Evolutionary conservation across 1,284 basidiomycete genomes (phyloP).

Genomic region (Leccinum angustisporum): DNA sequence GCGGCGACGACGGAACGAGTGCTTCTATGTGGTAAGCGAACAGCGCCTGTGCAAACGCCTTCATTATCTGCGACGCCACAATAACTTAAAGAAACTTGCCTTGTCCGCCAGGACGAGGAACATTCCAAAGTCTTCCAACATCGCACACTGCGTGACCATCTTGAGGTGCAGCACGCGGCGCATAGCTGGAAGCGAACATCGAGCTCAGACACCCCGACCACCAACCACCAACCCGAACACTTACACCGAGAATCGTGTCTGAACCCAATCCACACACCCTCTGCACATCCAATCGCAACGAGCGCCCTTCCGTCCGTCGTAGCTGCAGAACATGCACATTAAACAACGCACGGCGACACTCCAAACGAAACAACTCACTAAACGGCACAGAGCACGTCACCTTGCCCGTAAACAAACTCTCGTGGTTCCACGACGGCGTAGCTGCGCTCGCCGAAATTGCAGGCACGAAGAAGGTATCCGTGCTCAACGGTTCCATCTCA

Average conservation of each 20-base stretch:
- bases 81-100: slow-evolving; percentile 40
- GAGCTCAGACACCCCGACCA: slow-evolving; percentile 2
- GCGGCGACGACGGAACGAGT: slow-evolving; percentile 83
- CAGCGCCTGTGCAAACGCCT: slow-evolving; percentile 48
- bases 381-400: slow-evolving; percentile 95
- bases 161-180: slow-evolving; percentile 88
- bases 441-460: slow-evolving; percentile 49
- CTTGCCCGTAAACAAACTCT: slow-evolving; percentile 78
- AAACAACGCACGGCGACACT: not conserved
- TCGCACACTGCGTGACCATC: slow-evolving; percentile 90
- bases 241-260: slow-evolving; percentile 81
- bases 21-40: slow-evolving; percentile 95
- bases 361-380: slow-evolving; percentile 51
- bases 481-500: slow-evolving; percentile 82
- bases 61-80: not conserved
- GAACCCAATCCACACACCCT: slow-evolving; percentile 97
- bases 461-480: slow-evolving; percentile 81
- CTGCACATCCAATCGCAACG: slow-evolving; percentile 91
- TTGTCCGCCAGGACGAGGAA: slow-evolving; percentile 94
- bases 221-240: slow-evolving; percentile 25
- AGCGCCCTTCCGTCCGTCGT: slow-evolving; percentile 82
- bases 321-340: slow-evolving; percentile 41
- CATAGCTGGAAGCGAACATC: slow-evolving; percentile 53
- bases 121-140: slow-evolving; percentile 93
- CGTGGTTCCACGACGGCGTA: slow-evolving; percentile 63